Evolutionary conservation across 192 early-diverging fungal species (phyloP).

Genomic region (Coemansia sp.): DNA sequence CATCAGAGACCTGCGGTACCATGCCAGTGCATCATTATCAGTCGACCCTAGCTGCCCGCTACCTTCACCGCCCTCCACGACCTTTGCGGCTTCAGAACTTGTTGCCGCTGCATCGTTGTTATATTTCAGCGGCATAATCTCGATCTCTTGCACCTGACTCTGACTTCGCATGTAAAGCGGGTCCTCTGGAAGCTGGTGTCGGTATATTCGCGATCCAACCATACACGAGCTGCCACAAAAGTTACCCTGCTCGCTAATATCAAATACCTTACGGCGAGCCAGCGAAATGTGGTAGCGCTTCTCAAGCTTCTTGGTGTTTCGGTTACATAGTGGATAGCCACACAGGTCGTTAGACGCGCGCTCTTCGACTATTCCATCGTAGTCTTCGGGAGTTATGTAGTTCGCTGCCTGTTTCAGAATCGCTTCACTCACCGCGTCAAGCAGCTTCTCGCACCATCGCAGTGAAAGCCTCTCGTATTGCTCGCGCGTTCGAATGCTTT

Average conservation of each 20-base stretch:
- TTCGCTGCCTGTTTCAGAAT: slow-evolving; percentile 51
- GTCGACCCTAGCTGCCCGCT: not conserved
- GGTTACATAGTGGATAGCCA: slow-evolving; percentile 81
- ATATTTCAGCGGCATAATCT: slow-evolving; percentile 18
- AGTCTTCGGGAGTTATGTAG: slow-evolving; percentile 66
- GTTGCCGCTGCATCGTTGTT: not conserved
- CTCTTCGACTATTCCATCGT: slow-evolving; percentile 71
- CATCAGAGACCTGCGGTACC: slow-evolving; percentile 35
- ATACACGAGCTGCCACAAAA: slow-evolving; percentile 75
- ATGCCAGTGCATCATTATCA: slow-evolving; percentile 9
- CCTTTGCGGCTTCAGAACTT: not conserved
- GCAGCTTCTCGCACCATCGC: slow-evolving; percentile 51
- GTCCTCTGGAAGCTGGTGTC: slow-evolving; percentile 70
- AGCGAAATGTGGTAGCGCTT: slow-evolving; percentile 67
- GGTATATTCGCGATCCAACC: slow-evolving; percentile 68
- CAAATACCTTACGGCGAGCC: slow-evolving; percentile 72
- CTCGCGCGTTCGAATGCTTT: slow-evolving; percentile 26
- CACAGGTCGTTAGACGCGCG: slow-evolving; percentile 66
- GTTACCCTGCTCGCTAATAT: slow-evolving; percentile 62
- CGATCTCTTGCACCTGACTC: slow-evolving; percentile 17
- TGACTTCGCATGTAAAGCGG: slow-evolving; percentile 65
- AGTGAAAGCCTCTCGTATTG: slow-evolving; percentile 37
- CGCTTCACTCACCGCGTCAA: slow-evolving; percentile 14
- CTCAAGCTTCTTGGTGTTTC: slow-evolving; percentile 12
- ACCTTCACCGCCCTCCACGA: not conserved